Conservation (phyloP, 495 filamentous ascomycete species). For the Umbilicaria muhlenbergii region DNA sequence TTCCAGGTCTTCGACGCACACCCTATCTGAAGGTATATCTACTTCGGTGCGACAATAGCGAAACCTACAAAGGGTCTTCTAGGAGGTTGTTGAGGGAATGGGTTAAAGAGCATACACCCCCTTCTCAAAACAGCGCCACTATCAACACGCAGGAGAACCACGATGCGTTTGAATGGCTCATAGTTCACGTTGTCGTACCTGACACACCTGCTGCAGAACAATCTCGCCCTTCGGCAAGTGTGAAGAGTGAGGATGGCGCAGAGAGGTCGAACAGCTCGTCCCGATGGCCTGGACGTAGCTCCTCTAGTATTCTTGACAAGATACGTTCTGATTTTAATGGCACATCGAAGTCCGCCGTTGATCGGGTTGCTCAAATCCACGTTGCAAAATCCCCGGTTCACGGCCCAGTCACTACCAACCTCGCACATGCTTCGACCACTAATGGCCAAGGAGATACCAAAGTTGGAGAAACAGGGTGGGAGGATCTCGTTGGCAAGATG, state of each 20-base stretch:
- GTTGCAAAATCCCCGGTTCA: slow-evolving; percentile 34
- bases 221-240: slow-evolving; percentile 32
- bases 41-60: slow-evolving; percentile 84
- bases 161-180: slow-evolving; percentile 95
- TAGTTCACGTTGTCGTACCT: slow-evolving; percentile 75
- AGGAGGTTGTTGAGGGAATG: slow-evolving; percentile 74
- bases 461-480: slow-evolving; percentile 57
- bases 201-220: slow-evolving; percentile 63
- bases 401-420: slow-evolving; percentile 17
- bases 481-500: slow-evolving; percentile 72
- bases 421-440: slow-evolving; percentile 11
- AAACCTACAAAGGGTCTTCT: slow-evolving; percentile 69
- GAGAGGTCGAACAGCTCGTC: slow-evolving; percentile 32
- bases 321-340: slow-evolving; percentile 83
- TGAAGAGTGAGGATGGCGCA: slow-evolving; percentile 21
- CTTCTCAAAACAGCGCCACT: slow-evolving; percentile 24
- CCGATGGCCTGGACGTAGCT: slow-evolving; percentile 61
- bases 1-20: slow-evolving; percentile 82
- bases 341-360: slow-evolving; percentile 56
- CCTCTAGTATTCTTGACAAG: slow-evolving; percentile 76
- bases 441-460: slow-evolving; percentile 40
- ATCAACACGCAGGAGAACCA: slow-evolving; percentile 57
- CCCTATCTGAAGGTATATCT: slow-evolving; percentile 87
- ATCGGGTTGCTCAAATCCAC: slow-evolving; percentile 75
- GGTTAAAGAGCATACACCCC: slow-evolving; percentile 60